phyloP scores from a whole-genome alignment of 176 grass and related monocot genomes.

The Otatea glauca region DNA sequence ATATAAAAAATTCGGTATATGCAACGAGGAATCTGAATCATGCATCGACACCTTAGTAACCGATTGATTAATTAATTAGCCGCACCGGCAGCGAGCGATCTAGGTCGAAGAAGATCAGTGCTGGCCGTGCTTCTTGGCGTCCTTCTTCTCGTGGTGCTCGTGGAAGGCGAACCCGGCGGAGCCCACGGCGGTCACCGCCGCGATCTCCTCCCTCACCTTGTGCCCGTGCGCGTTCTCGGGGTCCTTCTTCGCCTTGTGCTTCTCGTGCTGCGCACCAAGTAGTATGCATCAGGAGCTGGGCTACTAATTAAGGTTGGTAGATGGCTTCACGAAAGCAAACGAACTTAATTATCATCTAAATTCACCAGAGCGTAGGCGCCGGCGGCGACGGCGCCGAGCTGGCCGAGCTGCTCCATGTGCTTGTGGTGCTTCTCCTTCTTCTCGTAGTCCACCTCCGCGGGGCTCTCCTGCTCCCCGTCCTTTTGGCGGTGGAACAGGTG shows the following conservation, averaged over 20 bases:
- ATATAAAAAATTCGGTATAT: too few relatives aligned
- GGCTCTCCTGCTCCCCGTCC: slow-evolving; percentile 43
- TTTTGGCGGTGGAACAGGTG: slow-evolving; percentile 75
- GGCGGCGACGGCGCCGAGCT: slow-evolving; percentile 58
- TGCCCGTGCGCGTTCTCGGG: slow-evolving; percentile 58
- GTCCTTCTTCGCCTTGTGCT: slow-evolving; percentile 82
- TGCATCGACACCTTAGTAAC: background rate
- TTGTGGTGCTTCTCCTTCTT: slow-evolving; percentile 80
- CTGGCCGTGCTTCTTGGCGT: slow-evolving; percentile 63
- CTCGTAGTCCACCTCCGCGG: slow-evolving; percentile 53
- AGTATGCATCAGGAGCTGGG: too few relatives aligned
- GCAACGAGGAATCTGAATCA: background rate
- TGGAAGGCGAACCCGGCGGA: slow-evolving; percentile 68
- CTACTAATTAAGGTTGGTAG: too few relatives aligned
- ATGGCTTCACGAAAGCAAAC: too few relatives aligned
- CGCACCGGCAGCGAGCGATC: background rate
- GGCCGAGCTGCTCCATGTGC: slow-evolving; percentile 62
- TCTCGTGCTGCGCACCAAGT: slow-evolving; percentile 57
- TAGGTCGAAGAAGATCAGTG: background rate
- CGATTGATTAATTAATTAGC: background rate
- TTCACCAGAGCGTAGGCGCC: slow-evolving; percentile 66
- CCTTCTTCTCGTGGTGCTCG: slow-evolving; percentile 78
- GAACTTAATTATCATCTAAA: background rate
- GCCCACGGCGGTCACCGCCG: slow-evolving; percentile 60
- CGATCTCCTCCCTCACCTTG: slow-evolving; percentile 62